phyloP scores from a whole-genome alignment of 208 protist species.

The Leptomonas seymouri region DNA sequence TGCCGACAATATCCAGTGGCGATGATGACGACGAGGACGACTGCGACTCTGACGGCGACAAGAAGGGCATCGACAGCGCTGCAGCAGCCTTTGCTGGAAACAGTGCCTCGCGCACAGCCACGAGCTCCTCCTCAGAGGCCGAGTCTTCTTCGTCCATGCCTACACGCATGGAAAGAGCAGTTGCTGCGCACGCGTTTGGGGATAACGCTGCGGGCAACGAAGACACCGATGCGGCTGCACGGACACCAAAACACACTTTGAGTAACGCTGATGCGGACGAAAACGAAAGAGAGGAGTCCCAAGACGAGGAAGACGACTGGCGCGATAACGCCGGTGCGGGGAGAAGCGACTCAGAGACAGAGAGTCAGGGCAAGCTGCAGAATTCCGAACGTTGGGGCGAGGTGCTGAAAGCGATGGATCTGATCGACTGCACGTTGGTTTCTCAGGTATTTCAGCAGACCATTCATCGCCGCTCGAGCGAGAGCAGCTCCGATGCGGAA shows the following conservation, averaged over 20 bases:
- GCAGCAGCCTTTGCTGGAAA: neutral
- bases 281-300: neutral
- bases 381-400: constrained; percentile 27
- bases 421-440: constrained; percentile 32
- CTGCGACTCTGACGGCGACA: neutral
- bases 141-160: neutral
- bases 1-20: constrained; percentile 10
- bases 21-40: constrained; percentile 1
- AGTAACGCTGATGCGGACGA: neutral
- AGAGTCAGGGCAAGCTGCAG: constrained; percentile 11
- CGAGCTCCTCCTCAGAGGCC: neutral
- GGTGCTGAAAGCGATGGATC: constrained; percentile 23
- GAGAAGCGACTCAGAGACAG: neutral
- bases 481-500: neutral
- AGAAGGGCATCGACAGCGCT: neutral
- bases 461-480: neutral
- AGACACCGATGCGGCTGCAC: neutral
- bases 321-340: neutral
- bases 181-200: neutral
- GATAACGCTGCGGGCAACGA: neutral
- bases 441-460: constrained; percentile 28
- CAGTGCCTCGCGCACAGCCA: neutral
- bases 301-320: constrained; percentile 3
- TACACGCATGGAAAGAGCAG: neutral
- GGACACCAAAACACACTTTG: neutral